Conservation (phyloP, 129 eudicot species). For the Ambrosia artemisiifolia region DNA sequence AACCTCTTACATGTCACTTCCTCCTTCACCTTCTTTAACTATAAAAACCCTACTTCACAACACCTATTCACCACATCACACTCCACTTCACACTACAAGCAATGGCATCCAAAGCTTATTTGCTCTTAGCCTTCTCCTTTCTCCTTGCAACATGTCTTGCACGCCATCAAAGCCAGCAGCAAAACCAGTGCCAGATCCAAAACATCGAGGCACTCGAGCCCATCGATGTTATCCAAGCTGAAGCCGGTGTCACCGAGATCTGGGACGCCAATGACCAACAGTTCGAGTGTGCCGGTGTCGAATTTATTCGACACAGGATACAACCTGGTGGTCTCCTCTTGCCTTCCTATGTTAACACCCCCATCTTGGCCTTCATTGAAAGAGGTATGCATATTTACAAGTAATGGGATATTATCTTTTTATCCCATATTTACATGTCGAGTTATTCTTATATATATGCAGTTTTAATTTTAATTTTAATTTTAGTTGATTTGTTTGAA, state of each 20-base stretch:
- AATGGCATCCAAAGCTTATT: constrained; percentile 31
- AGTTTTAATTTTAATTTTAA: too few relatives aligned
- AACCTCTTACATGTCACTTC: constrained; percentile 23
- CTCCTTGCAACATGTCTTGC: constrained; percentile 27
- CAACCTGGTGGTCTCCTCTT: too few relatives aligned
- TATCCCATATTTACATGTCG: too few relatives aligned
- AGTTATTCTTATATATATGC: too few relatives aligned
- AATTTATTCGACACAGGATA: too few relatives aligned
- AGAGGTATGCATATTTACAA: constrained; percentile 33
- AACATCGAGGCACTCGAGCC: too few relatives aligned
- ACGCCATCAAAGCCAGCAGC: constrained; percentile 10
- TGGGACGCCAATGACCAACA: too few relatives aligned
- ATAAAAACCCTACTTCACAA: constrained; percentile 8
- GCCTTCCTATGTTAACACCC: constrained; percentile 31
- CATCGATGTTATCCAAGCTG: too few relatives aligned
- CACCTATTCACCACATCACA: constrained; percentile 23
- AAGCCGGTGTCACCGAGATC: too few relatives aligned
- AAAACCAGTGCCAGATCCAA: too few relatives aligned
- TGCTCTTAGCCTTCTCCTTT: constrained; percentile 18
- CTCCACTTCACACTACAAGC: background rate
- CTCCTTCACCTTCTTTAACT: constrained; percentile 22
- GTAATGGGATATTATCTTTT: background rate
- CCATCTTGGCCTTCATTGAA: constrained; percentile 42
- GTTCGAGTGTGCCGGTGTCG: too few relatives aligned
- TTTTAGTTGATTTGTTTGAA: too few relatives aligned